Evolutionary conservation across 2,329 filamentous ascomycete species (phyloP), one percentile per base, ranked within the genome.

Genomic region (Truncatella angustata): DNA sequence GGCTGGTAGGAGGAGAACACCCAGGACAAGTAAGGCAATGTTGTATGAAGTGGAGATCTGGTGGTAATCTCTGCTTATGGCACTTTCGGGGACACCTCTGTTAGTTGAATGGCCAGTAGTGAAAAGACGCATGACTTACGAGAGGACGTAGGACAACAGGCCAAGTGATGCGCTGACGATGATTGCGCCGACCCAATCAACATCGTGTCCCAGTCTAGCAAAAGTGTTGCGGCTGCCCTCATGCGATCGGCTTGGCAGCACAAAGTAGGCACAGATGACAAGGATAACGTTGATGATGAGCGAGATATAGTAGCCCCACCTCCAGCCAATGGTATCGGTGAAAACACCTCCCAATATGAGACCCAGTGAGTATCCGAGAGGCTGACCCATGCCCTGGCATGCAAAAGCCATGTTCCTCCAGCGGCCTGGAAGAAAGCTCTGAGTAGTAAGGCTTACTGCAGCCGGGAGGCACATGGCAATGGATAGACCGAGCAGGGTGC

Each of bases 311-410:
- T n/a, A 80, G 0, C 70, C 68, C 58, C 70, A 73, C 4, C 77
- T 62, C 77, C 77, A 80, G 3, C 75, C 76, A 5, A 73, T 67
- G 0, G 68, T 72, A 42, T 79, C 71, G 5, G 73, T 69, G 49
- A 81, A 72, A 4, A 81, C 62, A 16, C 78, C 78, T 5, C 75
- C 76, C 0, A 80, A 65, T 0, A 81, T 74, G 2, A 81, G 57
- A 0, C 78, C 78, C 0, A 78, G 53, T 0, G 76, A 73, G 43
- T 78, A 80, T 0, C 77, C 76, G 1, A 80, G 53, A 0, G 76
- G 73, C 35, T 73, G 69, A 2, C 71, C 72, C 56, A 76, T 69
- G 1, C 78, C 75, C 10, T 76, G 64, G 56, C 72, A 70, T 0
- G 73, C 70, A 47, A 76, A 76, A 0, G 66, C 73, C 2, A 70